Base-by-base conservation (phyloP, 164 flowering plant species). In the Vitis labrusca region DNA sequence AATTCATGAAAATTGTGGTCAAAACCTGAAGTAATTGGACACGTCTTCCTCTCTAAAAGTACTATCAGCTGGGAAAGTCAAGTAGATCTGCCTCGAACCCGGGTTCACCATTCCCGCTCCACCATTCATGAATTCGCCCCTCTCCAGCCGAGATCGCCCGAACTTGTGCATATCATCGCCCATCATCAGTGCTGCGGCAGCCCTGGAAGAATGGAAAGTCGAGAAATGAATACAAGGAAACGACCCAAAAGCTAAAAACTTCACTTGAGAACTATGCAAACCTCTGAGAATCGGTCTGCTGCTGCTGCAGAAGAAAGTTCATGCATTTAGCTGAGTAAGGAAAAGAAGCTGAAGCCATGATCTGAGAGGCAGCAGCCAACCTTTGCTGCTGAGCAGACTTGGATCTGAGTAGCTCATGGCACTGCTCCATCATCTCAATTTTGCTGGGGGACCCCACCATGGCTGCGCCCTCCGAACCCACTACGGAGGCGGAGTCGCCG, bases 11-110 rank as follows among this genome's bases (percentile, higher is more conserved):
- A 17, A 73, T 16, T 44, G 5, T 37, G 5, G 44, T 37, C 44
- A 16, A n/a, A 2, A 61, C 92, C 90, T 86, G 83, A 88, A 88
- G 58, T 88, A 88, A 66, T 78, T 86, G 56, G 90, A 88, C 1
- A 88, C 92, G 81, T 88, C 90, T 72, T 88, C 90, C 60, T 88
- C 92, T 72, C 80, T 84, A 74, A 88, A 88, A 15, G 86, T 84
- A 66, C 91, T 85, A 59, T 87, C 91, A 67, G 91, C 91, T 19
- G 91, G 91, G 73, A 87, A 87, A 49, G 91, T 87, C 82, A 88
- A 68, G 77, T 88, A 88, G 67, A 88, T 88, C 76, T 88, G 92
- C 68, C 92, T 82, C 3, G 90, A 86, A 54, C 80, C 86, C 0
- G 92, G 85, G 55, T 68, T 85, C 61, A 73, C 74, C 68, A 71